Percentiles rank a stretch among this genome's conserved stretches.
Evolutionary conservation across 140 eudicot genomes (phyloP).

Genomic region (Artemisia princeps): DNA sequence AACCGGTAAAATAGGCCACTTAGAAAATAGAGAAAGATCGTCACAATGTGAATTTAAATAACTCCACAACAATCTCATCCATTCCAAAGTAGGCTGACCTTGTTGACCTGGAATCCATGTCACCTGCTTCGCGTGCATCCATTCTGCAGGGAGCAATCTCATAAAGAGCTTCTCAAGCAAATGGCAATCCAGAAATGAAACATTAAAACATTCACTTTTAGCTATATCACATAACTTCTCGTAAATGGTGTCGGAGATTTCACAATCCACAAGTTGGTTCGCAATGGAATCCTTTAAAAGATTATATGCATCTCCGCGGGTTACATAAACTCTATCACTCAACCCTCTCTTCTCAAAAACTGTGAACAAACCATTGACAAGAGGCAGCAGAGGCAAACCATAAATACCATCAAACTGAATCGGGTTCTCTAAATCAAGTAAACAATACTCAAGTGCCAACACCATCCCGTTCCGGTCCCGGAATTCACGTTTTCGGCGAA

Average conservation of each 20-base stretch:
- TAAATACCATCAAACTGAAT: slow-evolving; percentile 45
- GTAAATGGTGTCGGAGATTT: slow-evolving; percentile 53
- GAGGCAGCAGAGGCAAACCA: slow-evolving; percentile 81
- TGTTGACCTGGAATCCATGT: slow-evolving; percentile 75
- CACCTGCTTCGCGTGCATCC: slow-evolving; percentile 81
- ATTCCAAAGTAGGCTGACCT: slow-evolving; percentile 84
- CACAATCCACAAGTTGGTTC: slow-evolving; percentile 63
- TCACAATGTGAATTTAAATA: slow-evolving; percentile 59
- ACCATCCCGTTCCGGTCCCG: slow-evolving; percentile 60
- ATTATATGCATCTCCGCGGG: slow-evolving; percentile 69
- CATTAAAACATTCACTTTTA: slow-evolving; percentile 53
- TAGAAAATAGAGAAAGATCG: slow-evolving; percentile 66
- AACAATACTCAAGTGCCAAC: slow-evolving; percentile 82
- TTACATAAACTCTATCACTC: slow-evolving; percentile 60
- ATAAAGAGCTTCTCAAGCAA: slow-evolving; percentile 74
- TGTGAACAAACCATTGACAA: slow-evolving; percentile 70
- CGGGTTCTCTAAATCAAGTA: slow-evolving; percentile 61
- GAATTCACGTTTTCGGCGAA: slow-evolving; percentile 73
- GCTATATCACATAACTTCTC: slow-evolving; percentile 72
- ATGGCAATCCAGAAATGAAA: slow-evolving; percentile 58
- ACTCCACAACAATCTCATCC: slow-evolving; percentile 83
- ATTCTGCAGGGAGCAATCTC: slow-evolving; percentile 76
- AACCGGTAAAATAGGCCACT: slow-evolving; percentile 94
- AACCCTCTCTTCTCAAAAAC: slow-evolving; percentile 58
- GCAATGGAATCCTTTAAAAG: slow-evolving; percentile 79